phyloP scores from a whole-genome alignment of 208 protist species.

The Giardia duodenalis region DNA sequence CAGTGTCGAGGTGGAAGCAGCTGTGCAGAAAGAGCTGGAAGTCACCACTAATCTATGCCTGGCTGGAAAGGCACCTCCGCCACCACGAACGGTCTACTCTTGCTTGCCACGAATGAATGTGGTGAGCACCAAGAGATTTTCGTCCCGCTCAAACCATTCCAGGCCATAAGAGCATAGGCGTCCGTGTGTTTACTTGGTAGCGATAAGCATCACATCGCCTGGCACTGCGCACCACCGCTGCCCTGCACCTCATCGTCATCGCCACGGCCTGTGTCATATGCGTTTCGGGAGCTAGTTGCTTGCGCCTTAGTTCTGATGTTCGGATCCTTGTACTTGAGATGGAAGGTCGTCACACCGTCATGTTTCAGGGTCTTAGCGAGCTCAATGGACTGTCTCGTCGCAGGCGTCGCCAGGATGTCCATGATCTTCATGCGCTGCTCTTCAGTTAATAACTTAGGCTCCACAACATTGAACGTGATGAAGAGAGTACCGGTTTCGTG shows the following conservation, averaged over 20 bases:
- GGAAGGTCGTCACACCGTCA: neutral
- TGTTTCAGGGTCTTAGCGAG: neutral
- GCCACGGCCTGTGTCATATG: neutral
- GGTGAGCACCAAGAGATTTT: no score
- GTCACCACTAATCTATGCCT: no score
- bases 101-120: no score
- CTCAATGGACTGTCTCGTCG: neutral
- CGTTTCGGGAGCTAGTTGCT: neutral
- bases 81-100: no score
- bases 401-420: neutral
- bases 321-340: neutral
- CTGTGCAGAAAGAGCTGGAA: no score
- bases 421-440: neutral
- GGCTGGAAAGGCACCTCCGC: no score
- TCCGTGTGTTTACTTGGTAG: neutral
- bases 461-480: neutral
- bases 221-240: neutral
- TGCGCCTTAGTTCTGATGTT: neutral
- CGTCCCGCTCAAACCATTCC: no score
- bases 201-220: neutral
- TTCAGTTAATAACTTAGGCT: neutral
- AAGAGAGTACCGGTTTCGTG: constrained; percentile 21
- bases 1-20: no score
- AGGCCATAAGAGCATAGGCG: no score
- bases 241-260: neutral